Percentiles rank a stretch among this genome's conserved stretches.
phyloP scores from a whole-genome alignment of 495 filamentous ascomycete genomes.

The Bathelium albidoporum region DNA sequence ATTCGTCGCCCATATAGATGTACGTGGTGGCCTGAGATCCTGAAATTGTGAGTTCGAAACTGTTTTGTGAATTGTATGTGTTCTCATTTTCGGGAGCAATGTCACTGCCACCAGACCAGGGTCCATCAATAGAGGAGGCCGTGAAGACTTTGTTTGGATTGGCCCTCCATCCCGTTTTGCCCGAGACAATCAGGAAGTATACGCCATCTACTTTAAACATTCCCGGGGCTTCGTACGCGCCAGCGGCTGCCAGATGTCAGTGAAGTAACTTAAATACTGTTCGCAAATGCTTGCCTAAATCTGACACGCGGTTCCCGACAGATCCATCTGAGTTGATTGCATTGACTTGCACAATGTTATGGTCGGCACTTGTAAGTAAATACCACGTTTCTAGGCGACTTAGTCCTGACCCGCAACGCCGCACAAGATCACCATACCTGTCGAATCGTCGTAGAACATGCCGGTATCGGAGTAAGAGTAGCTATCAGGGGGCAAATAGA shows the following conservation, averaged over 20 bases:
- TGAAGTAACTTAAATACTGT: neutral
- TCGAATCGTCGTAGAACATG: conserved; percentile 35
- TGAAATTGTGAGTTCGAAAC: conserved; percentile 8
- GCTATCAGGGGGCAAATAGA: conserved; percentile 34
- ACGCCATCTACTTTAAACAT: conserved; percentile 8
- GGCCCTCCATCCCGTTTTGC: conserved; percentile 10
- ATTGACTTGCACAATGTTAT: conserved; percentile 40
- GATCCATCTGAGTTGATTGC: conserved; percentile 34
- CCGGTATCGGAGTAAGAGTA: conserved; percentile 40
- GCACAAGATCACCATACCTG: conserved; percentile 13
- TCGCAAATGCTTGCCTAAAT: conserved; percentile 17
- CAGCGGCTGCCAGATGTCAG: neutral
- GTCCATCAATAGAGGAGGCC: conserved; percentile 5
- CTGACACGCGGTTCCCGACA: conserved; percentile 26
- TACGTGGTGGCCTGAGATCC: conserved; percentile 6
- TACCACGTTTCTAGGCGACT: conserved; percentile 31
- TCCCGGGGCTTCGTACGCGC: conserved; percentile 8
- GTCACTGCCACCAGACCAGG: conserved; percentile 6
- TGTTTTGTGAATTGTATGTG: conserved; percentile 10
- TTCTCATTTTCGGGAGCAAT: conserved; percentile 8
- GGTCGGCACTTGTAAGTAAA: conserved; percentile 37
- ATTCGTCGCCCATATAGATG: conserved; percentile 11
- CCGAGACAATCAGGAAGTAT: conserved; percentile 4
- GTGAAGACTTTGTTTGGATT: conserved; percentile 9
- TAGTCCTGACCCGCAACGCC: conserved; percentile 4